Percentiles rank a stretch among this genome's conserved stretches.
phyloP scores from a whole-genome alignment of 768 basidiomycete species.

The Boletus rubropictus region DNA sequence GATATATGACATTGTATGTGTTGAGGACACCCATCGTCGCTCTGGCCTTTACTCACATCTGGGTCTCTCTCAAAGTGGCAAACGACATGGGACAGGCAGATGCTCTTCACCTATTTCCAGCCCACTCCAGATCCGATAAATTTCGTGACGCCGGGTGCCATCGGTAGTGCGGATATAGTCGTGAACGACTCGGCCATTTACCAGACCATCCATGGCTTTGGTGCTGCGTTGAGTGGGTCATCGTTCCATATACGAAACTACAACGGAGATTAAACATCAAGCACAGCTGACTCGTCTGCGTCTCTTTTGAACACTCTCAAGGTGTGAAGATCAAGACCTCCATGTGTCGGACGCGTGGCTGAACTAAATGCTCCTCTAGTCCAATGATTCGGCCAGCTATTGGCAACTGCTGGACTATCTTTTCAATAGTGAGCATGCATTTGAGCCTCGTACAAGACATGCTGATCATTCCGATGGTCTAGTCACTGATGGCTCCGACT shows the following conservation, averaged over 20 bases:
- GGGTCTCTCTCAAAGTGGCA: constrained; percentile 42
- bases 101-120: constrained; percentile 29
- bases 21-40: neutral
- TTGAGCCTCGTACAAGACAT: neutral
- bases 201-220: constrained; percentile 65
- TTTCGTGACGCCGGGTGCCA: constrained; percentile 42
- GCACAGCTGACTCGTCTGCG: constrained; percentile 66
- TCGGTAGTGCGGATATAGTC: constrained; percentile 57
- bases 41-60: neutral
- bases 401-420: constrained; percentile 52
- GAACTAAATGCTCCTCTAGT: constrained; percentile 29
- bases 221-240: constrained; percentile 54
- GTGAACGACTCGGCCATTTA: constrained; percentile 50
- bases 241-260: neutral
- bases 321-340: constrained; percentile 31
- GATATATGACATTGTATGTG: constrained; percentile 49
- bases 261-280: constrained; percentile 1
- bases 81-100: constrained; percentile 37
- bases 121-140: constrained; percentile 28
- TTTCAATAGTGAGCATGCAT: constrained; percentile 37
- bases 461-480: neutral
- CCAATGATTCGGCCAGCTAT: constrained; percentile 50
- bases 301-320: constrained; percentile 57
- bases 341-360: neutral
- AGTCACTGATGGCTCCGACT: constrained; percentile 54